phyloP scores from a whole-genome alignment of 768 basidiomycete genomes.

The Mycena indigotica region DNA sequence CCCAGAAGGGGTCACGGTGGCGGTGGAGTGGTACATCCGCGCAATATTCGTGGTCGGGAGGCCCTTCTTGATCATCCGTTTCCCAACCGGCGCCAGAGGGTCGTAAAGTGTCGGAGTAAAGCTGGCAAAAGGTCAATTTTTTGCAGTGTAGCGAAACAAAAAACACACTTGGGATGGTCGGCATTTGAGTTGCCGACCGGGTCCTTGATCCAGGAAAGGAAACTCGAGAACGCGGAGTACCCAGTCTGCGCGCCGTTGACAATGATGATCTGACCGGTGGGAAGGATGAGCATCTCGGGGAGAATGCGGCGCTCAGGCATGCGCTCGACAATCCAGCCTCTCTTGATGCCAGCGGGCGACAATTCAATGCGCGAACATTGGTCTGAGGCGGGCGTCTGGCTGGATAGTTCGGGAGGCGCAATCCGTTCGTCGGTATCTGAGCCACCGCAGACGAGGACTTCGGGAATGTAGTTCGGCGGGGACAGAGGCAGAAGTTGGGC shows the following conservation, averaged over 20 bases:
- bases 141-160: not conserved
- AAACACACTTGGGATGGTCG: constrained; percentile 40
- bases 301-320: constrained; percentile 56
- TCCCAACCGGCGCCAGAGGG: constrained; percentile 51
- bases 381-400: constrained; percentile 52
- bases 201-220: too few relatives aligned
- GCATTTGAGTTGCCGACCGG: constrained; percentile 53
- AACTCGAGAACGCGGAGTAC: constrained; percentile 57
- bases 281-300: constrained; percentile 59
- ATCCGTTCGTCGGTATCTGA: constrained; percentile 46
- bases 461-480: constrained; percentile 46
- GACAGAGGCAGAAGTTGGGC: constrained; percentile 53
- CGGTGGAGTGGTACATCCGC: constrained; percentile 58
- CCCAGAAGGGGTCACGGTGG: constrained; percentile 44
- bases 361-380: constrained; percentile 56
- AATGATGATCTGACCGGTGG: constrained; percentile 55
- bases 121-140: constrained; percentile 2
- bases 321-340: constrained; percentile 55
- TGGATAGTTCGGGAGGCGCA: constrained; percentile 46
- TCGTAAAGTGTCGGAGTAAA: constrained; percentile 29
- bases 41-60: constrained; percentile 50
- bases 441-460: constrained; percentile 57
- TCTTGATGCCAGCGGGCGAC: constrained; percentile 46
- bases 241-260: constrained; percentile 38
- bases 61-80: constrained; percentile 47